Evolutionary conservation across 495 filamentous ascomycete species (phyloP), one percentile per base, ranked within the genome.

Genomic region (Hypoxylon cercidicola): DNA sequence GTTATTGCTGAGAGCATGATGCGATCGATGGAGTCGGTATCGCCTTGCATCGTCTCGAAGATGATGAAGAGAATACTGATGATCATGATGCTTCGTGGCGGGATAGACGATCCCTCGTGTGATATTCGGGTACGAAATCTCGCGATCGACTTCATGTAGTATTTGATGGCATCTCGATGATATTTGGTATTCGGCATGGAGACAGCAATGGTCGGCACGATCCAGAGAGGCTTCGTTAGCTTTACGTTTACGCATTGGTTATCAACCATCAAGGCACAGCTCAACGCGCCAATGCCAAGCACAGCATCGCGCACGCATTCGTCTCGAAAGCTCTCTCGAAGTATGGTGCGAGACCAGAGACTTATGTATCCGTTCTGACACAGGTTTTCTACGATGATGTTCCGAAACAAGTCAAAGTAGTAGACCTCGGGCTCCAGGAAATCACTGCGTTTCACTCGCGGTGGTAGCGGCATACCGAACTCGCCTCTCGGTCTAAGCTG

Each of bases 401-500:
- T 43, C 1, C 65, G 65, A 25, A 69, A 69, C 8, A 64, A 20
- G 50, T 69, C 65, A 35, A 69, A 60, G 39, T 69, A 69, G 18
- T 55, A 13, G 2, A 45, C 54, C 13, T 64, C 65, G 11, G 34
- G n/a, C 13, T 19, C 47, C 6, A 41, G 28, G 43, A 63, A 51
- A 21, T 60, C 43, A 12, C 28, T 25, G 10, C n/a, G 15, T 23
- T 20, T 32, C 9, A 60, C 15, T 10, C 43, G 19, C 9, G 34
- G 9, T 2, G 25, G 16, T 13, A 60, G 18, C 40, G 40, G 39
- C 40, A 37, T 4, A 12, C 25, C 28, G 20, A 1, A 4, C 1
- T 35, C 21, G 7, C 44, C 25, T 12, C n/a, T 34, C 8, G 39
- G n/a, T 13, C 15, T 20, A 15, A 30, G 12, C 30, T 45, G 34